phyloP scores from a whole-genome alignment of 345 rosid genomes.

The Euphorbia pulcherrima region DNA sequence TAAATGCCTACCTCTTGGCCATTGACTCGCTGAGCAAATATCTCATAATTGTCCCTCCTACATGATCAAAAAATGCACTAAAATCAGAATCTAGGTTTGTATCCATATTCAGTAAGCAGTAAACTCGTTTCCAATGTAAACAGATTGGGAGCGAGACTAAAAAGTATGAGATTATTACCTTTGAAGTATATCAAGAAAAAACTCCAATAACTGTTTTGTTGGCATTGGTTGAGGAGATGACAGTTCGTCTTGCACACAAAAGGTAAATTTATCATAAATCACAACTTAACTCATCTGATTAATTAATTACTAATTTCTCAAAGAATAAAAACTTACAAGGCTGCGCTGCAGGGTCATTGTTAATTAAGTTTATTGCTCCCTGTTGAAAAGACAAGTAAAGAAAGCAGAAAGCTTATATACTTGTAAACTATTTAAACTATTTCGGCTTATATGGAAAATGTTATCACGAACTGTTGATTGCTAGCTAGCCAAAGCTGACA shows the following conservation, averaged over 20 bases:
- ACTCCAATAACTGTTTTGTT: conserved; percentile 16
- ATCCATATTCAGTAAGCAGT: not conserved
- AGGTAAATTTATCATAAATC: conserved; percentile 7
- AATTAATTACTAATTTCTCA: conserved; percentile 1
- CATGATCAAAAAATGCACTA: not conserved
- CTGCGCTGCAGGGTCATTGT: not conserved
- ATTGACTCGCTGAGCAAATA: conserved; percentile 29
- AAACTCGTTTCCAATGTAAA: not conserved
- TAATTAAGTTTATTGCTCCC: conserved; percentile 11
- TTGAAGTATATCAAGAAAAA: conserved; percentile 26
- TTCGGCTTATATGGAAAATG: not conserved
- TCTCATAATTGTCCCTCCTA: conserved; percentile 26
- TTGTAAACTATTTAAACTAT: not conserved
- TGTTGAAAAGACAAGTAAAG: conserved; percentile 4
- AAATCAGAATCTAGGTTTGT: not conserved
- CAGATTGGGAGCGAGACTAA: not conserved
- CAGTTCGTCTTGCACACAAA: not conserved
- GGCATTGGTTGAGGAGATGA: conserved; percentile 22
- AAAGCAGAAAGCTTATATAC: not conserved
- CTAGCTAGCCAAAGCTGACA: not conserved
- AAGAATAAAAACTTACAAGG: conserved; percentile 1
- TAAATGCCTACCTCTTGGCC: conserved; percentile 21
- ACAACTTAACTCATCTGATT: not conserved
- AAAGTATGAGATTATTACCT: conserved; percentile 11
- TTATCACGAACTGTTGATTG: not conserved